A percentile compares a stretch with the other conserved stretches of the same genome.
phyloP scores from a whole-genome alignment of 1,284 basidiomycete genomes.

The Schizophyllum amplum region DNA sequence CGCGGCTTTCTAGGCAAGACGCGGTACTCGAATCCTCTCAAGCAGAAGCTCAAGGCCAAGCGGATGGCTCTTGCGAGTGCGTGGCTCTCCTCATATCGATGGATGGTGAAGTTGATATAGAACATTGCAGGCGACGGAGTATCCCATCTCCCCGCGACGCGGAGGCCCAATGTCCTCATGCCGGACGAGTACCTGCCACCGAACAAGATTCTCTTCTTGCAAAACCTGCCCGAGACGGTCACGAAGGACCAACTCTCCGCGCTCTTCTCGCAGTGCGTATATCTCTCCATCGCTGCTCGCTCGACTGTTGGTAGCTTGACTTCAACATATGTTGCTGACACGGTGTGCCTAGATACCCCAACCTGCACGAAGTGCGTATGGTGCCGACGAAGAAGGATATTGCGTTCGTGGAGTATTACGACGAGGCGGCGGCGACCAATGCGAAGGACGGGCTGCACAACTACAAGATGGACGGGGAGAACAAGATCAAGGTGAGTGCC shows the following conservation, averaged over 20 bases:
- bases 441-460: conserved; percentile 95
- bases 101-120: conserved; percentile 20
- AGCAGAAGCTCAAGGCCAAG: conserved; percentile 77
- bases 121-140: conserved; percentile 51
- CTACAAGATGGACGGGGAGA: conserved; percentile 91
- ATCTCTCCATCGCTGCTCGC: not conserved
- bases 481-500: conserved; percentile 81
- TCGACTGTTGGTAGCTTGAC: not conserved
- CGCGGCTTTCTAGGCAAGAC: conserved; percentile 50
- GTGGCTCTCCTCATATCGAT: conserved; percentile 16
- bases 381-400: conserved; percentile 95
- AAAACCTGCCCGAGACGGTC: conserved; percentile 89
- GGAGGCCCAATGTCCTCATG: conserved; percentile 85
- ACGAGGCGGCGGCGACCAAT: conserved; percentile 82
- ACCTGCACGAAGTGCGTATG: conserved; percentile 90
- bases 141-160: conserved; percentile 53
- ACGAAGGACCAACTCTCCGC: conserved; percentile 85
- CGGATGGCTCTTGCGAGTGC: conserved; percentile 70
- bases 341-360: conserved; percentile 62
- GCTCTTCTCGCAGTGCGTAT: conserved; percentile 77
- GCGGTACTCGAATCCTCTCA: conserved; percentile 80
- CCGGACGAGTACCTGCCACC: conserved; percentile 99
- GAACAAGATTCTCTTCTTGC: conserved; percentile 97
- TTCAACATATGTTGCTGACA: not conserved
- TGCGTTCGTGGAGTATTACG: conserved; percentile 91